phyloP scores from a whole-genome alignment of 2,329 filamentous ascomycete species.

The Ophiostoma novo-ulmi region DNA sequence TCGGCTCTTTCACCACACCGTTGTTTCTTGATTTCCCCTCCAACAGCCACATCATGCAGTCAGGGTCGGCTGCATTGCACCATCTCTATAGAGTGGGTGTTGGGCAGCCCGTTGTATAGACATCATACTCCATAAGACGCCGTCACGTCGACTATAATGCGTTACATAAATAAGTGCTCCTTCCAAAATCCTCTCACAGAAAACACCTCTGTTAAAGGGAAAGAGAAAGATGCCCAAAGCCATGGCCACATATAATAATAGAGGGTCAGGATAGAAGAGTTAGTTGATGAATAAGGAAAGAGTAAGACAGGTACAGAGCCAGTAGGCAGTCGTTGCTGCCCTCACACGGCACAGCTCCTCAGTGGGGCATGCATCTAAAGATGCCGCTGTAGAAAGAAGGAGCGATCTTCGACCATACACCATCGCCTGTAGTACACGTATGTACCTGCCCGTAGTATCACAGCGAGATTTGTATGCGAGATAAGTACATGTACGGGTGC shows the following conservation, averaged over 20 bases:
- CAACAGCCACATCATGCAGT: neutral
- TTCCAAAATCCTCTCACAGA: neutral
- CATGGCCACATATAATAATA: no score
- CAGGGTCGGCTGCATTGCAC: neutral
- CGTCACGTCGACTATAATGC: neutral
- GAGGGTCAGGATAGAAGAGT: neutral
- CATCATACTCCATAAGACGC: neutral
- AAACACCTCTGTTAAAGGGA: neutral
- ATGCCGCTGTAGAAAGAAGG: neutral
- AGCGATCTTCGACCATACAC: conserved; percentile 6
- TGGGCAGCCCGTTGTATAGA: neutral
- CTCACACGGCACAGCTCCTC: neutral
- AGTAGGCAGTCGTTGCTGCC: neutral
- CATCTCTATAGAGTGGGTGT: neutral
- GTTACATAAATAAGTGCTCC: neutral
- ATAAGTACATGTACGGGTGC: neutral
- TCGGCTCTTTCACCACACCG: conserved; percentile 4
- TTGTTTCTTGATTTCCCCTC: neutral
- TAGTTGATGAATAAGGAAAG: neutral
- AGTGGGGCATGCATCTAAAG: conserved; percentile 9
- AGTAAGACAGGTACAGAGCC: neutral
- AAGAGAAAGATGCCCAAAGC: neutral
- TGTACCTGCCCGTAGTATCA: neutral
- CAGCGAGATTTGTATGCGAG: neutral
- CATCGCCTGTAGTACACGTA: neutral